Base-by-base conservation (phyloP, 1,284 basidiomycete genomes). In the Rhodofomes roseus region DNA sequence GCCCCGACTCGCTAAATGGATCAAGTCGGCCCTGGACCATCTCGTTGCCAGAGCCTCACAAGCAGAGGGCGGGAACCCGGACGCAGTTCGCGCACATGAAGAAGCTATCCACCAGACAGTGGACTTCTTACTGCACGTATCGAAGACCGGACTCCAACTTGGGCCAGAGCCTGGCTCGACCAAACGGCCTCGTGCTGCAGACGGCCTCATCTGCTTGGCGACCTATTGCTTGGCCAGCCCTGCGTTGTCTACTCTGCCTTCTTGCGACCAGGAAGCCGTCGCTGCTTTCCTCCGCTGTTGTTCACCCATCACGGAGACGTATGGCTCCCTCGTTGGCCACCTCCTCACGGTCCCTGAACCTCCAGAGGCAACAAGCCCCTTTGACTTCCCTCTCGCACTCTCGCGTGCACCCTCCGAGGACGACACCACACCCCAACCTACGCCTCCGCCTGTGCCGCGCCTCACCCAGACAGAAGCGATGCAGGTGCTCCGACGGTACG, bases 181-280 rank as follows among this genome's bases (percentile, higher is more conserved):
- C 25, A 59, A 57, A n/a, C 46, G 46, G 31, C 16, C 55, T 61
- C 2, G 63, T 57, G n/a, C 57, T 66, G 2, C 58, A 3, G 72
- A 77, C 54, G 67, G 71, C 4, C 63, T 78, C 20, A 64, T 66
- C 1, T 65, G 68, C 41, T 64, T 78, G 23, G 57, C 73, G 11
- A 66, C 68, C 2, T 70, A 70, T 55, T 70, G 71, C 40, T 60
- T 73, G 23, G 58, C 70, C 8, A 58, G 68, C 1, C 54, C 60
- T 6, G 39, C 56, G 14, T 29, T 67, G 36, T 39, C 44, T 46
- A 63, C 31, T 36, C 65, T 54, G 56, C 56, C 55, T 62, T 55
- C 22, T 9, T 2, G 9, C 31, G 50, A 36, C 31, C 29, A 23
- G 12, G 31, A 31, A 12, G 20, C 31, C 12, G 31, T 37, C 7